Evolutionary conservation across 1,284 basidiomycete genomes (phyloP).

Genomic region (Xerocomus tenax): DNA sequence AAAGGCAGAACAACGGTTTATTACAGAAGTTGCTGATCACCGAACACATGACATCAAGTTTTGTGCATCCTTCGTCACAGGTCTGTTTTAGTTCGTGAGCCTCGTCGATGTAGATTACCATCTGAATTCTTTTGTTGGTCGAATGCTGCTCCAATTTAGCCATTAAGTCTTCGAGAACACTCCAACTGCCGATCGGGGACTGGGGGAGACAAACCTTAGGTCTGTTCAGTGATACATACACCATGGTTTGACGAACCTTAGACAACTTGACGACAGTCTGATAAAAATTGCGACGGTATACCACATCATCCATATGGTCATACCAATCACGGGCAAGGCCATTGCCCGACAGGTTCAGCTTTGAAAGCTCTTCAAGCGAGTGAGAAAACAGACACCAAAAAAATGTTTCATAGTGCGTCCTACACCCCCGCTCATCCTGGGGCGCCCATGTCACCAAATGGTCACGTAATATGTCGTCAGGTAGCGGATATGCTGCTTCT

Average conservation of each 20-base stretch:
- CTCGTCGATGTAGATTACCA: background rate
- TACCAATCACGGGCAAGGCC: background rate
- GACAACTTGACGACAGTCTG: background rate
- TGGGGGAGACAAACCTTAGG: background rate
- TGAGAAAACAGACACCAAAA: background rate
- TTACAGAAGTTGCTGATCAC: background rate
- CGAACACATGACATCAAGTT: background rate
- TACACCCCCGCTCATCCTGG: background rate
- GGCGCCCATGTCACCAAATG: background rate
- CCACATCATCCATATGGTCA: background rate
- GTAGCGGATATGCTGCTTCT: background rate
- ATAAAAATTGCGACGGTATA: background rate
- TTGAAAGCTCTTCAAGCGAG: background rate
- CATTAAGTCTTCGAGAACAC: background rate
- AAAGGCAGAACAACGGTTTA: background rate
- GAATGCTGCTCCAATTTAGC: background rate
- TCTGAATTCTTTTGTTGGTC: background rate
- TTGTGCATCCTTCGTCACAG: background rate
- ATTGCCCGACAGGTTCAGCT: too few species aligned
- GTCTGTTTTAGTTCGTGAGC: background rate
- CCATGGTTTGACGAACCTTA: background rate
- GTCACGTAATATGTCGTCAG: background rate
- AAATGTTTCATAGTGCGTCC: background rate
- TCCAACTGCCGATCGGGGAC: background rate
- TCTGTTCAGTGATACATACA: background rate